Base-by-base conservation (phyloP, 176 grass and related monocot species). In the Miscanthus lutarioriparius region DNA sequence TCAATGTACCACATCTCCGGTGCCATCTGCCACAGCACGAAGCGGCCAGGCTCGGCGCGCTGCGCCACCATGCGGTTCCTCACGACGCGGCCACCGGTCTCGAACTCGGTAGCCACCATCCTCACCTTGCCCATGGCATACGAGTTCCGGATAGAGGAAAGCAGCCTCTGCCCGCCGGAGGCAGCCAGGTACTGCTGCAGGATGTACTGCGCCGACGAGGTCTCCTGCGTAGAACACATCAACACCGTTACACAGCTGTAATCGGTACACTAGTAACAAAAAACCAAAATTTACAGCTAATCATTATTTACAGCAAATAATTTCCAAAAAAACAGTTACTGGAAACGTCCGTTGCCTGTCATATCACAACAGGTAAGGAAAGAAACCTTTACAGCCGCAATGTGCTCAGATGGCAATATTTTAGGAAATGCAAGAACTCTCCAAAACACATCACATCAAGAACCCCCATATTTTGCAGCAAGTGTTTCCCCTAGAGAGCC, bases 1-100 rank as follows among this genome's bases (percentile, higher is more conserved):
- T 96, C 94, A 61, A 96, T 92, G 81, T 96, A 96, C 94, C 94
- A 96, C 94, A 93, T 96, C 88, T 93, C 94, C 2, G 94, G 94
- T 15, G 88, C 91, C 94, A 96, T 96, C 83, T 92, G 88, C 94
- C 94, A 96, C 33, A 96, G 90, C 77, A 96, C 94, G 1, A 96
- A 96, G 20, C 91, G 85, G n/a, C 94, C 94, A 22, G 86, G 72
- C 47, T 93, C 94, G 0, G 89, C 74, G 0, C 88, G 81, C 67
- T 86, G 89, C 1, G 88, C 76, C 3, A 51, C 86, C 70, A 82
- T 83, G 68, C 88, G 94, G 83, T 96, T 96, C 91, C 54, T 93
- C 40, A 96, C 85, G 11, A 91, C 84, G 23, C 89, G 89, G 25
- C 78, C 89, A 4, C 86, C 88, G 0, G 91, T 89, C 88, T 96